A percentile compares a stretch with the other conserved stretches of the same genome.
Evolutionary conservation across 169 alveolate genomes (phyloP).

Genomic region (Fabrea salina): DNA sequence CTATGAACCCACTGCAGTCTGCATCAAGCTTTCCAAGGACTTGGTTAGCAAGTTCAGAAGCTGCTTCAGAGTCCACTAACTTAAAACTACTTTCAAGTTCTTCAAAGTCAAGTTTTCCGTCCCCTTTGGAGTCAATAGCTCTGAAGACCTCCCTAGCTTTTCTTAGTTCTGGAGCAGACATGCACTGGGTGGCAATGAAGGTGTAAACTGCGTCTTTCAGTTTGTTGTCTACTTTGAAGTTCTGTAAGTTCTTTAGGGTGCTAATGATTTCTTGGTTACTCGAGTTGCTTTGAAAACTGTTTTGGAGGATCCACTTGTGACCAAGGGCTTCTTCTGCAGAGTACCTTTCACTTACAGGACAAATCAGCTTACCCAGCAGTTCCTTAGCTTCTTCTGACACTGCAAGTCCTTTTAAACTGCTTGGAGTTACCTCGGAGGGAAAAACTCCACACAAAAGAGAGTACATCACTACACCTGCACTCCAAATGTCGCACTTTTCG

Average conservation of each 20-base stretch:
- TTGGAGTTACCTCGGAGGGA: slow-evolving; percentile 93
- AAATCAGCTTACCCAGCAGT: slow-evolving; percentile 82
- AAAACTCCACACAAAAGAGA: slow-evolving; percentile 75
- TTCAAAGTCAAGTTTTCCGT: slow-evolving; percentile 51
- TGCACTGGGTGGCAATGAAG: slow-evolving; percentile 81
- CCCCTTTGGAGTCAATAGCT: slow-evolving; percentile 88
- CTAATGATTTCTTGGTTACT: slow-evolving; percentile 31
- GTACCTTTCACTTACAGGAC: slow-evolving; percentile 82
- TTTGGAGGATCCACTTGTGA: slow-evolving; percentile 87
- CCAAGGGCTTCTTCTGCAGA: slow-evolving; percentile 89
- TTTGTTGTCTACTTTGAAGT: slow-evolving; percentile 84
- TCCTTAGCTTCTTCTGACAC: slow-evolving; percentile 92
- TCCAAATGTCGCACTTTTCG: slow-evolving; percentile 37
- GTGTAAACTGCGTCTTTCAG: slow-evolving; percentile 87
- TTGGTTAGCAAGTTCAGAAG: slow-evolving; percentile 67
- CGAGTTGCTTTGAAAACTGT: slow-evolving; percentile 13
- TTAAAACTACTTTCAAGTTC: slow-evolving; percentile 19
- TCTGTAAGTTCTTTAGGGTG: slow-evolving; percentile 31
- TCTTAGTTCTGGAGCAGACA: slow-evolving; percentile 85
- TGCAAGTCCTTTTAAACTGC: too few relatives aligned
- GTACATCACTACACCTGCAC: slow-evolving; percentile 54
- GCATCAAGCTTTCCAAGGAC: slow-evolving; percentile 77
- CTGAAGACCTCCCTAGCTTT: slow-evolving; percentile 84
- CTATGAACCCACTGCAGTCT: slow-evolving; percentile 80
- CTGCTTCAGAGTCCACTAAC: slow-evolving; percentile 55